Evolutionary conservation across 441 rosid genomes (phyloP).

Genomic region (Brassica balearica): DNA sequence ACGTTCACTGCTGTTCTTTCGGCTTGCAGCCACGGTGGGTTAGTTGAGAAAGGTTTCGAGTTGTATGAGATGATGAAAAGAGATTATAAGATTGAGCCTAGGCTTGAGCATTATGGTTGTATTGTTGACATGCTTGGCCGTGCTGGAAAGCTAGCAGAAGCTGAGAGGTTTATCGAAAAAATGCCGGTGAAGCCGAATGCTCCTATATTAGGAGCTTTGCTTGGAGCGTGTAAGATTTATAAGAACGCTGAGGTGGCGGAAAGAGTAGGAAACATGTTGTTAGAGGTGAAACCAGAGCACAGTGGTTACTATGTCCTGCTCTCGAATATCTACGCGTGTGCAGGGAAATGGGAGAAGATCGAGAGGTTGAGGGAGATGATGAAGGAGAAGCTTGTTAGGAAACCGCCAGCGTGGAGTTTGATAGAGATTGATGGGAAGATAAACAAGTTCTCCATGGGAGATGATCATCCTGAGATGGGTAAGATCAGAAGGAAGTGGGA

Average conservation of each 20-base stretch:
- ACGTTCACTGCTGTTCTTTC: conserved; percentile 69
- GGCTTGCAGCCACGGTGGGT: conserved; percentile 77
- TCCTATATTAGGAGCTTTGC: conserved; percentile 72
- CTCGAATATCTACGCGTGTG: conserved; percentile 58
- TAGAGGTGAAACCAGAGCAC: conserved; percentile 55
- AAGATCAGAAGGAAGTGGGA: conserved; percentile 58
- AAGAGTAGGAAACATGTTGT: conserved; percentile 57
- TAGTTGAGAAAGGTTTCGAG: conserved; percentile 63
- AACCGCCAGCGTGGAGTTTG: conserved; percentile 53
- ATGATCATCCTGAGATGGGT: conserved; percentile 51
- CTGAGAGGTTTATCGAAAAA: conserved; percentile 62
- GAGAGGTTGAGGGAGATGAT: conserved; percentile 49
- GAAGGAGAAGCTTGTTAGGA: conserved; percentile 61
- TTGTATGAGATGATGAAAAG: conserved; percentile 57
- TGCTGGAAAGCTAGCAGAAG: conserved; percentile 67
- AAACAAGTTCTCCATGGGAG: conserved; percentile 58
- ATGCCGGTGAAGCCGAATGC: conserved; percentile 74
- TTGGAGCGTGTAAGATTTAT: conserved; percentile 79
- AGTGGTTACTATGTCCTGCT: conserved; percentile 66
- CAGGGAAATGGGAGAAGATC: conserved; percentile 55
- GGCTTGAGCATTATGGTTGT: conserved; percentile 81
- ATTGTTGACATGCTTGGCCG: conserved; percentile 78
- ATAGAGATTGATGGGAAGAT: conserved; percentile 56
- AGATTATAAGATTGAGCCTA: conserved; percentile 53
- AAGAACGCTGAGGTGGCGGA: conserved; percentile 66